Conservation (phyloP, 1,284 basidiomycete species). For the Austroboletus niveus region DNA sequence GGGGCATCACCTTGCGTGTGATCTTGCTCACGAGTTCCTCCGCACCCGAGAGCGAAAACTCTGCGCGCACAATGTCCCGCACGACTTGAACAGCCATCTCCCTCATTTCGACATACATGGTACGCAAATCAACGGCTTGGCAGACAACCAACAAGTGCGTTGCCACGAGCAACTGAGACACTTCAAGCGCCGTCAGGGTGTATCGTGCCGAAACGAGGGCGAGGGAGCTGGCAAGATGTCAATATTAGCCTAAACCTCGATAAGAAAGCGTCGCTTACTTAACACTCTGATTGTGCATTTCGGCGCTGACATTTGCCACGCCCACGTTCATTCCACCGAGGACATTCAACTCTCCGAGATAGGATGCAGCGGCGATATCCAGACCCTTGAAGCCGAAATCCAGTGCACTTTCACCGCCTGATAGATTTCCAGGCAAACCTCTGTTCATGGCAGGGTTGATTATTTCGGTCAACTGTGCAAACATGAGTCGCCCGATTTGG, state of each 20-base stretch:
- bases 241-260: background rate
- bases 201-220: slow-evolving; percentile 79
- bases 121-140: slow-evolving; percentile 80
- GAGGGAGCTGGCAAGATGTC: slow-evolving; percentile 55
- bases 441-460: slow-evolving; percentile 81
- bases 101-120: slow-evolving; percentile 65
- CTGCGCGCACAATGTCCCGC: slow-evolving; percentile 14
- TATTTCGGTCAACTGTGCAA: slow-evolving; percentile 82
- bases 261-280: slow-evolving; percentile 51
- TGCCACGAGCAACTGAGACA: slow-evolving; percentile 69
- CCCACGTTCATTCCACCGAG: slow-evolving; percentile 78
- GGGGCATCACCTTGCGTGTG: slow-evolving; percentile 18
- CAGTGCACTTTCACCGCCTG: slow-evolving; percentile 79
- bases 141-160: slow-evolving; percentile 77
- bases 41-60: slow-evolving; percentile 12
- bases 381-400: slow-evolving; percentile 86
- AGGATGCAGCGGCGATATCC: slow-evolving; percentile 82
- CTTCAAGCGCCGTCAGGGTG: slow-evolving; percentile 74
- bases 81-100: slow-evolving; percentile 17
- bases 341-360: slow-evolving; percentile 78
- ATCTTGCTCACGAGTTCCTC: slow-evolving; percentile 19
- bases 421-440: slow-evolving; percentile 76
- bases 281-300: slow-evolving; percentile 87
- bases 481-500: slow-evolving; percentile 81
- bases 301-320: slow-evolving; percentile 81